Evolutionary conservation across 371 early-diverging fungal genomes (phyloP).

Genomic region (Circinella umbellata): DNA sequence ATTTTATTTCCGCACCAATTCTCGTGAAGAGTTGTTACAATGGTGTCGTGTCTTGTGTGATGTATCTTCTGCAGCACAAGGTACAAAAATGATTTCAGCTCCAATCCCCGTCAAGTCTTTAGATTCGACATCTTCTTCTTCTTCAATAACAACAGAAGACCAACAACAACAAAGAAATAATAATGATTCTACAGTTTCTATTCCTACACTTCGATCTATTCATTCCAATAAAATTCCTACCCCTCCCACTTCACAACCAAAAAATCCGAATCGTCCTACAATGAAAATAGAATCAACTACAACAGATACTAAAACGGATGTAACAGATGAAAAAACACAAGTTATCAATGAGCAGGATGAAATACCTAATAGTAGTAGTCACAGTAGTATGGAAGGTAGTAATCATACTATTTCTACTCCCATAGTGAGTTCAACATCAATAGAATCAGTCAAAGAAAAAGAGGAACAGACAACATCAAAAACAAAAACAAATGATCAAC

Average conservation of each 20-base stretch:
- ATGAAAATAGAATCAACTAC: too few relatives aligned
- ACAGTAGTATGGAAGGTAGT: too few relatives aligned
- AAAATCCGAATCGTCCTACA: not conserved
- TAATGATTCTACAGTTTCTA: conserved; percentile 8
- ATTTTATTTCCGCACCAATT: conserved; percentile 20
- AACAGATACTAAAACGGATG: too few relatives aligned
- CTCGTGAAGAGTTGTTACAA: conserved; percentile 17
- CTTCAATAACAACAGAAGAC: not conserved
- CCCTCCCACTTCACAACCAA: not conserved
- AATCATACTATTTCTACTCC: not conserved
- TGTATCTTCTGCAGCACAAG: conserved; percentile 15
- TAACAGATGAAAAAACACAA: too few relatives aligned
- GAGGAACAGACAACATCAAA: too few relatives aligned
- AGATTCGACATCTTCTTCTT: not conserved
- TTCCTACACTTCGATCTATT: conserved; percentile 2
- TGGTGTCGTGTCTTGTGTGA: conserved; percentile 25
- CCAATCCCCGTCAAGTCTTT: not conserved
- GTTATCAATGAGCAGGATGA: too few relatives aligned
- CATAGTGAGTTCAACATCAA: not conserved
- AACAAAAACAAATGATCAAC: too few relatives aligned
- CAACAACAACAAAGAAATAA: not conserved
- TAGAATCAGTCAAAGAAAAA: too few relatives aligned
- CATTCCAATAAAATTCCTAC: not conserved
- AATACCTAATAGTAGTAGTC: too few relatives aligned
- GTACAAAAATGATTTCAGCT: not conserved